Evolutionary conservation across 805 yeast species (phyloP), one percentile per base, ranked within the genome.

Genomic region (Sporopachydermia quercuum): DNA sequence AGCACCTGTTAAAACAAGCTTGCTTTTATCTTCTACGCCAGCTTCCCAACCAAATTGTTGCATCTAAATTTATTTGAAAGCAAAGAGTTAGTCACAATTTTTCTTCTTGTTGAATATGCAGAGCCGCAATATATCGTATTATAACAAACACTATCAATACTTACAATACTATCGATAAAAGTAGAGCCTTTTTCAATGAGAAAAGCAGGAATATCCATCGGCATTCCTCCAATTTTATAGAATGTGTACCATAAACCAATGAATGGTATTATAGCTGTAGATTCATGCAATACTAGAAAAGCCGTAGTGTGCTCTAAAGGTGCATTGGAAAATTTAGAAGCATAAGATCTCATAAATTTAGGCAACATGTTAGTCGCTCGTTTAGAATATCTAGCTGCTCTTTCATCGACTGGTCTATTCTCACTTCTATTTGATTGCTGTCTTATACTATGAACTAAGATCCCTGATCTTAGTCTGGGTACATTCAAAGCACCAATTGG

Each of bases 231-330:
- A 34, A 67, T 62, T 43, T 70, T 65, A 56, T 79, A 80, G 45
- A 82, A 65, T 1, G 64, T 45, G 49, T 73, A 79, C 86, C 89
- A 79, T 2, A 80, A 47, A 0, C 75, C 76, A 34, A 79, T 60
- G 38, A 82, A 60, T 1, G 93, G 93, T 18, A 70, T 67, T 2
- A 82, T 65, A 2, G 94, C 94, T 0, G 87, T 68, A 35, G 82
- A 45, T 51, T 82, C 94, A 51, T 82, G 94, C 11, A 82, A 61
- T 3, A 81, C 52, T 4, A 81, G 47, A 48, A 82, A 82, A 2
- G 86, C 64, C 0, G 79, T 65, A 8, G 78, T 62, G 52, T 76
- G 76, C 1, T 78, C 62, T 3, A 73, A 55, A 1, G 85, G 85
- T 0, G 81, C 76, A 37, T 63, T 52, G 15, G 65, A 56, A 43